These are phyloP conservation scores for Quercus ilex DNA, from an alignment of 306 rosid genomes.

Conservation along the genomic window DNA sequence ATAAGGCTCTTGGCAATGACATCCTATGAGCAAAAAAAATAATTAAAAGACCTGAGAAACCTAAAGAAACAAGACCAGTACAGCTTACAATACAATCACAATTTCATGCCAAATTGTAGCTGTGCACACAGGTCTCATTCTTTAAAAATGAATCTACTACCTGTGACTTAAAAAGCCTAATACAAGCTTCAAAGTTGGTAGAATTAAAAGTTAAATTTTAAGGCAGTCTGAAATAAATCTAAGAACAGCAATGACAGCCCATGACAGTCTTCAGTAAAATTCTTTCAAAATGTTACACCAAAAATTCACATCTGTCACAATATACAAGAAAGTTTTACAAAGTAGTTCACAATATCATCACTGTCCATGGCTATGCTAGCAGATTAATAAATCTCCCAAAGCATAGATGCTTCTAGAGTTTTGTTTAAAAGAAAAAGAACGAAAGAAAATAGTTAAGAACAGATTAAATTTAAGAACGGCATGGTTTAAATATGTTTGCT, in stretches of 20 bases:
- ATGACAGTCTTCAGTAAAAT: neutral
- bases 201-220: too few relatives aligned
- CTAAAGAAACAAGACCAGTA: too few relatives aligned
- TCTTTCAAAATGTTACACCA: neutral
- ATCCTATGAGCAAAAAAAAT: neutral
- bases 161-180: neutral
- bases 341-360: neutral
- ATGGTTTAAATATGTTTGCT: neutral
- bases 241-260: neutral
- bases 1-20: too few relatives aligned
- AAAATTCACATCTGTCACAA: neutral
- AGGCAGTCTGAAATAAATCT: neutral
- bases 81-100: neutral
- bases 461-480: too few relatives aligned
- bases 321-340: neutral
- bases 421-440: too few relatives aligned
- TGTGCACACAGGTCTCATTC: neutral
- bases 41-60: neutral
- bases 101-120: neutral
- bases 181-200: neutral
- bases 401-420: neutral
- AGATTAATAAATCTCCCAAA: neutral
- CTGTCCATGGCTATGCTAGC: neutral
- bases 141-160: neutral
- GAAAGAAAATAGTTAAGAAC: too few relatives aligned